These are phyloP conservation scores for Epichloe bromicola DNA, from an alignment of 2,329 filamentous ascomycete genomes.

Conservation along the genomic window DNA sequence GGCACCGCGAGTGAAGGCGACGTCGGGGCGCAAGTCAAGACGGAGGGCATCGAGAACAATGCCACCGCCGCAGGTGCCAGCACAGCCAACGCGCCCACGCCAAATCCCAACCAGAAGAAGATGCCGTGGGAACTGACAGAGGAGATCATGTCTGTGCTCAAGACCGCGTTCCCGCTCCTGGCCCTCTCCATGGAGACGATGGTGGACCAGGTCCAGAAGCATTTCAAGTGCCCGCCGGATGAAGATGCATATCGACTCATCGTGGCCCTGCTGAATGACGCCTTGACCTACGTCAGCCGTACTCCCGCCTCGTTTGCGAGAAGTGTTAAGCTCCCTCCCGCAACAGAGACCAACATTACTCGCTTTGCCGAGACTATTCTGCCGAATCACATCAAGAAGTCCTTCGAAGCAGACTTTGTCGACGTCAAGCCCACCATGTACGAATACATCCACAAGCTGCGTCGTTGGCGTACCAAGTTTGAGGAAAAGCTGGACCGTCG, in stretches of 20 bases:
- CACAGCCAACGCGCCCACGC: slow-evolving; percentile 15
- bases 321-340: slow-evolving; percentile 77
- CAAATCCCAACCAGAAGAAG: slow-evolving; percentile 42
- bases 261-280: slow-evolving; percentile 93
- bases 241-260: slow-evolving; percentile 96
- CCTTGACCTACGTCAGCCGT: slow-evolving; percentile 79
- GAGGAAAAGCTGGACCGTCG: slow-evolving; percentile 93
- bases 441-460: slow-evolving; percentile 94
- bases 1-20: slow-evolving; percentile 39
- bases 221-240: slow-evolving; percentile 97
- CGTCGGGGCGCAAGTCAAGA: slow-evolving; percentile 26
- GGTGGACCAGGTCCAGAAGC: slow-evolving; percentile 97
- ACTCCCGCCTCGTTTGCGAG: slow-evolving; percentile 77
- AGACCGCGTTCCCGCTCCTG: slow-evolving; percentile 91
- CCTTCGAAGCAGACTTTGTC: slow-evolving; percentile 97
- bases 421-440: slow-evolving; percentile 91
- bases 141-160: slow-evolving; percentile 87
- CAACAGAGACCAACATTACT: slow-evolving; percentile 93
- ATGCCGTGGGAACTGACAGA: slow-evolving; percentile 95
- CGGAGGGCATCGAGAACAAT: slow-evolving; percentile 27
- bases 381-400: slow-evolving; percentile 85
- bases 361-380: slow-evolving; percentile 94
- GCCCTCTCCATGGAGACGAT: slow-evolving; percentile 98
- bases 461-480: slow-evolving; percentile 93
- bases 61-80: slow-evolving; percentile 10